Evolutionary conservation across 2,329 filamentous ascomycete species (phyloP).

Genomic region (Xylariomycetidae sp.): DNA sequence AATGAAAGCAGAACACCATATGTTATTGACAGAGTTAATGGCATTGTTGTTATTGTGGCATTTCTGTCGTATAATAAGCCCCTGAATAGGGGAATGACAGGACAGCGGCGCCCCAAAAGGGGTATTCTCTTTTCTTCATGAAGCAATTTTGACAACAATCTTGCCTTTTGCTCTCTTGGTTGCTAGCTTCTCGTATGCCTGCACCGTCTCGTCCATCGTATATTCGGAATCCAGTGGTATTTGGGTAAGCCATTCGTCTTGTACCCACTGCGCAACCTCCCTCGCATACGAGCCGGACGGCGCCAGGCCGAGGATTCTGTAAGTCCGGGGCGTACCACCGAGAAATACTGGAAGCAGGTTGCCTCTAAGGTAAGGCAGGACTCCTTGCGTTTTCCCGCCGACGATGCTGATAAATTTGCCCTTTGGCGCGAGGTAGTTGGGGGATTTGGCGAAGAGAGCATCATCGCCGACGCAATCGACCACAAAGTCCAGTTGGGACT

Average conservation of each 20-base stretch:
- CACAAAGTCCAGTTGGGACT: slow-evolving; percentile 13
- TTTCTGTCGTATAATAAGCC: too few species aligned
- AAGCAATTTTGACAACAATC: slow-evolving; percentile 12
- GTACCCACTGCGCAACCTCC: slow-evolving; percentile 7
- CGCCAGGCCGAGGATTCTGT: slow-evolving; percentile 7
- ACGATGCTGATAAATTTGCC: slow-evolving; percentile 19
- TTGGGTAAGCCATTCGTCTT: slow-evolving; percentile 9
- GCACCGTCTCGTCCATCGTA: slow-evolving; percentile 11
- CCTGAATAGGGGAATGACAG: too few species aligned
- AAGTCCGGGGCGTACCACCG: slow-evolving; percentile 15
- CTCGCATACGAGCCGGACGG: slow-evolving; percentile 8
- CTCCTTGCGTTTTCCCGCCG: slow-evolving; percentile 12
- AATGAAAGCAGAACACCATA: too few species aligned
- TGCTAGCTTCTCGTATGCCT: slow-evolving; percentile 15
- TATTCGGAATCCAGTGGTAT: slow-evolving; percentile 15
- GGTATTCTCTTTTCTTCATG: too few species aligned
- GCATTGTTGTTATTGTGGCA: too few species aligned
- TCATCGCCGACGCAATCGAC: slow-evolving; percentile 20
- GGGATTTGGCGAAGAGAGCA: slow-evolving; percentile 15
- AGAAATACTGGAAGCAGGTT: slow-evolving; percentile 14
- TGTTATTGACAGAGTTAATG: too few species aligned
- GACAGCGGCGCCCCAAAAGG: too few species aligned
- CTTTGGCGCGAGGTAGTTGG: slow-evolving; percentile 14
- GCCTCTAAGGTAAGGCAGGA: too few species aligned
- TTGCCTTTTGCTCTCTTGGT: slow-evolving; percentile 15